A percentile compares a stretch with the other conserved stretches of the same genome.
Evolutionary conservation across 139 green algal species (phyloP).

Genomic region (Micractinium conductrix): DNA sequence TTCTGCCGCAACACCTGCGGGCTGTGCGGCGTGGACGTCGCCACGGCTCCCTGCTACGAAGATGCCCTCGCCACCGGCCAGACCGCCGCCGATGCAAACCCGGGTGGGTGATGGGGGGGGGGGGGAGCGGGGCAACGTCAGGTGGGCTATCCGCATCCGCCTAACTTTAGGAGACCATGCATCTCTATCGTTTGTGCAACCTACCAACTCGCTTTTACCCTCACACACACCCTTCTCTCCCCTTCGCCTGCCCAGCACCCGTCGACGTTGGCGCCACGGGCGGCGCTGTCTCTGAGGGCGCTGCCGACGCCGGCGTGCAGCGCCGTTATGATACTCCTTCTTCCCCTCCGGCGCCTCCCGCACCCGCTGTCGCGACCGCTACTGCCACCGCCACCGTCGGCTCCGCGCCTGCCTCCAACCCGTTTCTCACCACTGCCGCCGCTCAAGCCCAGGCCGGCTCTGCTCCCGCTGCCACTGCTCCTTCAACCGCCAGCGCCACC

Average conservation of each 20-base stretch:
- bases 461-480: background rate
- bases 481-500: background rate
- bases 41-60: background rate
- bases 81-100: background rate
- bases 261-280: too few relatives aligned
- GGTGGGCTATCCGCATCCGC: too few relatives aligned
- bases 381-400: background rate
- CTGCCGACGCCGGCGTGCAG: background rate
- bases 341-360: background rate
- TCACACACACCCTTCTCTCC: background rate
- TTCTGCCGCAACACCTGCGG: conserved; percentile 41
- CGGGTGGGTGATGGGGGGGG: conserved; percentile 7
- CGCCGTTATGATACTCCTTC: too few relatives aligned
- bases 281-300: background rate
- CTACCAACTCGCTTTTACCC: too few relatives aligned
- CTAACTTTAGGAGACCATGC: too few relatives aligned
- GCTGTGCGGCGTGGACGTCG: conserved; percentile 8
- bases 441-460: background rate
- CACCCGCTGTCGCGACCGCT: background rate
- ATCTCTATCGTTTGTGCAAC: too few relatives aligned
- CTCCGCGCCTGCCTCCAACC: background rate
- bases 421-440: background rate
- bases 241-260: too few relatives aligned
- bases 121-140: too few relatives aligned
- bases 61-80: background rate